Evolutionary conservation across 495 filamentous ascomycete species (phyloP).

Genomic region (Penicillium atrosanguineum): DNA sequence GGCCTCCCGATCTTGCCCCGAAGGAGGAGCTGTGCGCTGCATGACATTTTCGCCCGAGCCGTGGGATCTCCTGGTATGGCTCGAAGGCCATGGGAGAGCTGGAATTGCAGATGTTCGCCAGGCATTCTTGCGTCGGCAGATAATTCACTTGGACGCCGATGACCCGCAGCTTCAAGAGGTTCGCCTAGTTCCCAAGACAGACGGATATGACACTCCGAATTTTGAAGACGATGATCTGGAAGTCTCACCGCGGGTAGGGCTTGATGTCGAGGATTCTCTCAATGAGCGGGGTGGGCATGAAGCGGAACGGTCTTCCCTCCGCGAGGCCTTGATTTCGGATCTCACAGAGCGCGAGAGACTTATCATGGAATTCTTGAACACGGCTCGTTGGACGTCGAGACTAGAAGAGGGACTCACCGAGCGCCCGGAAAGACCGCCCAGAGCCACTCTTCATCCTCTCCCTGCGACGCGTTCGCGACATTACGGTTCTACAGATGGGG

Average conservation of each 20-base stretch:
- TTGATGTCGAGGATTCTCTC: slow-evolving; percentile 27
- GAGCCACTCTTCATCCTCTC: slow-evolving; percentile 27
- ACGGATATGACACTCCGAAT: slow-evolving; percentile 20
- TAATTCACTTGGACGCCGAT: slow-evolving; percentile 60
- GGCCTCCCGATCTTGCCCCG: slow-evolving; percentile 56
- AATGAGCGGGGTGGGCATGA: slow-evolving; percentile 18
- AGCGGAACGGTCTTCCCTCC: slow-evolving; percentile 28
- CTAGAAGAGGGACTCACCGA: slow-evolving; percentile 36
- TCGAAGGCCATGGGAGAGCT: slow-evolving; percentile 81
- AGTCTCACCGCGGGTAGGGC: slow-evolving; percentile 29
- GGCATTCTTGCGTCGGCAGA: slow-evolving; percentile 72
- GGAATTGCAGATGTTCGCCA: slow-evolving; percentile 82
- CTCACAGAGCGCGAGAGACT: slow-evolving; percentile 56
- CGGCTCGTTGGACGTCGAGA: slow-evolving; percentile 40
- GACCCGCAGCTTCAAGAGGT: slow-evolving; percentile 52
- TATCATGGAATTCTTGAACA: slow-evolving; percentile 56
- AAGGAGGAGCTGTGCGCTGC: slow-evolving; percentile 78
- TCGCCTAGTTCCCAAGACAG: slow-evolving; percentile 45
- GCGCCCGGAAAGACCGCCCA: slow-evolving; percentile 32
- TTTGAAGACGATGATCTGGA: slow-evolving; percentile 27
- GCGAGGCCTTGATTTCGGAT: slow-evolving; percentile 43
- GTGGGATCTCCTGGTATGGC: slow-evolving; percentile 89
- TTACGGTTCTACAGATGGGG: slow-evolving; percentile 34
- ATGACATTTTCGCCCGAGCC: slow-evolving; percentile 90
- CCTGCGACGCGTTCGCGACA: slow-evolving; percentile 33